Conservation (phyloP, 441 rosid species). For the Rhodomyrtus psidioides region DNA sequence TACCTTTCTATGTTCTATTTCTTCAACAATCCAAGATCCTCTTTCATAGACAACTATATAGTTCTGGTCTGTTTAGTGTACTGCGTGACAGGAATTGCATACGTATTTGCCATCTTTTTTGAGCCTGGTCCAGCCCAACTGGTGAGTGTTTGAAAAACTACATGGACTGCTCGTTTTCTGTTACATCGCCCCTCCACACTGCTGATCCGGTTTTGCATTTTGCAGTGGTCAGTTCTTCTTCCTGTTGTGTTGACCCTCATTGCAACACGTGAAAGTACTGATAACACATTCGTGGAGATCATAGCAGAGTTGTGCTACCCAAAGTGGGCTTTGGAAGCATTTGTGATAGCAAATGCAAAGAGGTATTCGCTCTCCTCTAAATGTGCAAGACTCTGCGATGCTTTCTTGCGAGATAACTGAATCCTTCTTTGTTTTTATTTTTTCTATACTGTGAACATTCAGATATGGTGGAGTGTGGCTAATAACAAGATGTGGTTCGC, state of each 20-base stretch:
- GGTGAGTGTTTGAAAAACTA: constrained; percentile 31
- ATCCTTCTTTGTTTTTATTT: neutral
- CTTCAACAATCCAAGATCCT: constrained; percentile 93
- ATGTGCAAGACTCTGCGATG: neutral
- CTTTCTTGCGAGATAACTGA: neutral
- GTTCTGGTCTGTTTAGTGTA: constrained; percentile 82
- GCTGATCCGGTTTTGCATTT: neutral
- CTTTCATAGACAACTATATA: constrained; percentile 59
- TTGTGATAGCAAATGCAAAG: constrained; percentile 86
- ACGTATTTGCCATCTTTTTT: constrained; percentile 60
- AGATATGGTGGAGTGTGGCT: constrained; percentile 94
- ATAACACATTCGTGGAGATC: constrained; percentile 13
- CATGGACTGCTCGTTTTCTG: neutral
- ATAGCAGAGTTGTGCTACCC: constrained; percentile 62
- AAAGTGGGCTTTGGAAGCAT: constrained; percentile 96
- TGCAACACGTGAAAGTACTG: constrained; percentile 42
- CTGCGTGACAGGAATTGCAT: constrained; percentile 89
- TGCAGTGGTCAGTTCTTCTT: constrained; percentile 97
- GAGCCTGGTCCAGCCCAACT: constrained; percentile 93
- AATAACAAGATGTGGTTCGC: constrained; percentile 82
- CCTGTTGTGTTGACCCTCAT: constrained; percentile 88
- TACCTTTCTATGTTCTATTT: constrained; percentile 95
- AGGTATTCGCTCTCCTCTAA: constrained; percentile 33
- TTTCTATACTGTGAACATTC: constrained; percentile 1
- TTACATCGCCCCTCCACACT: neutral